These are phyloP conservation scores for Trametes polyzona DNA, from an alignment of 1,284 basidiomycete species.

Conservation along the genomic window DNA sequence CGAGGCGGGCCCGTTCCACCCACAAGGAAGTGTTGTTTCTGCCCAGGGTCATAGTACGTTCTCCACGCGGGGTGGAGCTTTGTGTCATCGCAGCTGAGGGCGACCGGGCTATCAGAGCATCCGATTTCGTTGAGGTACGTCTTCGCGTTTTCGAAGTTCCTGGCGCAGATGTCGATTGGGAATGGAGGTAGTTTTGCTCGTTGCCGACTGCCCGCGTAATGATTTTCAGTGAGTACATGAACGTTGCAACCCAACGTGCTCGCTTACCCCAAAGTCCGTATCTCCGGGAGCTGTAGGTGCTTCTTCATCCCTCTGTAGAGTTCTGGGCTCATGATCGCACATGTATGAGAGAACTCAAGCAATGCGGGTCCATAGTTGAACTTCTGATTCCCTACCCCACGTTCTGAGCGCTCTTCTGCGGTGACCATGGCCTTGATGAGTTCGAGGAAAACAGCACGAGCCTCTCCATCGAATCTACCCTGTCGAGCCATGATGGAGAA, in stretches of 20 bases:
- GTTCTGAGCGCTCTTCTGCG: slow-evolving; percentile 30
- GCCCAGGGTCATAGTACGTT: slow-evolving; percentile 30
- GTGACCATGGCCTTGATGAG: slow-evolving; percentile 37
- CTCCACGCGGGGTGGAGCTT: slow-evolving; percentile 34
- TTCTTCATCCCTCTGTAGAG: slow-evolving; percentile 31
- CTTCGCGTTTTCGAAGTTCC: slow-evolving; percentile 27
- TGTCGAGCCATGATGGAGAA: slow-evolving; percentile 6
- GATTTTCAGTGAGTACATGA: too few relatives aligned
- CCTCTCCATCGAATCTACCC: slow-evolving; percentile 5
- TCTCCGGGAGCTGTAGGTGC: slow-evolving; percentile 29
- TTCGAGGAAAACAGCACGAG: slow-evolving; percentile 32
- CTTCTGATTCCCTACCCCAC: slow-evolving; percentile 42
- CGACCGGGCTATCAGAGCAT: slow-evolving; percentile 34
- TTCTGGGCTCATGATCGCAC: slow-evolving; percentile 33
- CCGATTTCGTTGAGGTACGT: slow-evolving; percentile 24
- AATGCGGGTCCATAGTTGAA: slow-evolving; percentile 38
- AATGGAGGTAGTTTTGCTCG: slow-evolving; percentile 16
- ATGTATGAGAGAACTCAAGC: slow-evolving; percentile 36
- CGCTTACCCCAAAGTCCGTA: slow-evolving; percentile 33
- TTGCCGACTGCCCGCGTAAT: not conserved
- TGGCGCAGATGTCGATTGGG: slow-evolving; percentile 18
- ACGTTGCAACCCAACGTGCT: not conserved
- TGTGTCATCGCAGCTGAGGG: slow-evolving; percentile 40
- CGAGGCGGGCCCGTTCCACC: slow-evolving; percentile 21
- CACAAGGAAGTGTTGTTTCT: slow-evolving; percentile 21